Conservation (phyloP, 495 filamentous ascomycete species). For the Penicillium pancosmium region DNA sequence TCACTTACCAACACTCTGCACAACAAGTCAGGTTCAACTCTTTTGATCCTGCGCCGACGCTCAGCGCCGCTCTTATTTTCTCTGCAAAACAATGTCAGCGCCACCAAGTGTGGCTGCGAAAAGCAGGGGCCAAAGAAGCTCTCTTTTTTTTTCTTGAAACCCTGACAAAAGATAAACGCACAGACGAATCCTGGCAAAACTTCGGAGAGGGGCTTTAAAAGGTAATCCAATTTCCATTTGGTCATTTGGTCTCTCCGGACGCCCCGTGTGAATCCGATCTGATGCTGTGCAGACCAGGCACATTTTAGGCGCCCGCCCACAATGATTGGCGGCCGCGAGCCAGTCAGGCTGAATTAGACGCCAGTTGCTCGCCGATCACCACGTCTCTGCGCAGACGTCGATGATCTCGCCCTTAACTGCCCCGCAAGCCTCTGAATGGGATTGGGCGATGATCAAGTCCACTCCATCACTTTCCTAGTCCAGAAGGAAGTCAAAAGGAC, state of each 20-base stretch:
- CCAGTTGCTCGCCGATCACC: slow-evolving; percentile 20
- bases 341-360: slow-evolving; percentile 21
- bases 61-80: slow-evolving; percentile 4
- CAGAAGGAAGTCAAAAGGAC: neutral
- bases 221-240: too few species aligned
- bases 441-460: too few species aligned
- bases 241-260: neutral
- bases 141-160: neutral
- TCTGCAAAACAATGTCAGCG: slow-evolving; percentile 1
- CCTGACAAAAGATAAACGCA: slow-evolving; percentile 22
- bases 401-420: slow-evolving; percentile 1
- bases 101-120: slow-evolving; percentile 21
- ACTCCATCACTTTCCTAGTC: neutral
- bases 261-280: neutral
- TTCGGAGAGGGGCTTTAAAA: neutral
- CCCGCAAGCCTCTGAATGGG: neutral
- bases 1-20: neutral
- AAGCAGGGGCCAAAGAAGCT: slow-evolving; percentile 9
- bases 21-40: neutral
- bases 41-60: slow-evolving; percentile 12
- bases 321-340: slow-evolving; percentile 23
- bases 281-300: slow-evolving; percentile 13
- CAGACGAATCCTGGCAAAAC: slow-evolving; percentile 14
- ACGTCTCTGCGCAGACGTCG: neutral
- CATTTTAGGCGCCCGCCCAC: slow-evolving; percentile 25